These are phyloP conservation scores for Fusarium veterinarium DNA, from an alignment of 2,329 filamentous ascomycete species.

Conservation along the genomic window DNA sequence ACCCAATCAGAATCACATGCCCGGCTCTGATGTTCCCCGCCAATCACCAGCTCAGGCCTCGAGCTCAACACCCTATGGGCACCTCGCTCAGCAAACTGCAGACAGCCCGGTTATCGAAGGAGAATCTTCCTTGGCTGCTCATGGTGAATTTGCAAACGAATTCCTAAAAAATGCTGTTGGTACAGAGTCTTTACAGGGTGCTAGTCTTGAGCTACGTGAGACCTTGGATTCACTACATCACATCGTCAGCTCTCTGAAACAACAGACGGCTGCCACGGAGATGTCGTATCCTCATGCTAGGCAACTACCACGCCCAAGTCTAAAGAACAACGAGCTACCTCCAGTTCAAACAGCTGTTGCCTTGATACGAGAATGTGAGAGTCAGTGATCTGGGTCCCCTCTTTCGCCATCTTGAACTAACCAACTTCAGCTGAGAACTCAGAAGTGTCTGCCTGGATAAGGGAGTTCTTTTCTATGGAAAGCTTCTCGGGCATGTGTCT, in stretches of 20 bases:
- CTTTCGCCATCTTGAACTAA: conserved; percentile 1
- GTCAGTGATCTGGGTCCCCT: conserved; percentile 18
- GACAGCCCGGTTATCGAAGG: conserved; percentile 55
- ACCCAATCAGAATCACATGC: conserved; percentile 21
- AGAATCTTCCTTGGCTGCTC: conserved; percentile 58
- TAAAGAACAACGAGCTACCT: conserved; percentile 36
- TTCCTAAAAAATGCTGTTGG: conserved; percentile 54
- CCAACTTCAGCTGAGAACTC: conserved; percentile 34
- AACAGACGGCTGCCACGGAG: conserved; percentile 40
- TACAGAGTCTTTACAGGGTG: conserved; percentile 42
- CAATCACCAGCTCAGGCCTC: conserved; percentile 28
- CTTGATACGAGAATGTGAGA: conserved; percentile 35
- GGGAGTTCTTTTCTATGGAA: conserved; percentile 45
- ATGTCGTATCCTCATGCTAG: conserved; percentile 42
- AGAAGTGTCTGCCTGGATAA: conserved; percentile 44
- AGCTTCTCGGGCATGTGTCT: conserved; percentile 49
- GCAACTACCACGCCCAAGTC: conserved; percentile 30
- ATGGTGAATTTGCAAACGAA: conserved; percentile 60
- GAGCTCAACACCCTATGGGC: conserved; percentile 32
- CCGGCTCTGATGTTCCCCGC: conserved; percentile 21
- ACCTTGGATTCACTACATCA: conserved; percentile 50
- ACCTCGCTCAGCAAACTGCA: conserved; percentile 31
- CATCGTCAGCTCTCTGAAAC: conserved; percentile 42
- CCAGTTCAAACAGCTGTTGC: conserved; percentile 41
- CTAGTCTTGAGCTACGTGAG: conserved; percentile 49